Evolutionary conservation across 176 grass and related monocot species (phyloP), one percentile per base, ranked within the genome.

Genomic region (Triticum timopheevii): DNA sequence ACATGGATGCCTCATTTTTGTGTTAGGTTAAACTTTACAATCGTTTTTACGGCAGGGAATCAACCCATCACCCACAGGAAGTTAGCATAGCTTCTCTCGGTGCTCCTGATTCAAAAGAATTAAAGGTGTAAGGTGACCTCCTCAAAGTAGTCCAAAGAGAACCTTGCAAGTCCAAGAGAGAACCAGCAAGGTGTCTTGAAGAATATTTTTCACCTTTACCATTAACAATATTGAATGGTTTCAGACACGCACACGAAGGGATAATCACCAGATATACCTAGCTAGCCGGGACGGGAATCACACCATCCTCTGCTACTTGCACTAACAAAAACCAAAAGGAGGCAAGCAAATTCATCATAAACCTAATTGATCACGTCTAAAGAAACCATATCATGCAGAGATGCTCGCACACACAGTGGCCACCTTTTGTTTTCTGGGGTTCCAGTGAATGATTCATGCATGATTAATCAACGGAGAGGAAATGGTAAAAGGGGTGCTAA

Each of bases 251-350:
- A 45, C 38, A 54, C 50, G 50, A 61, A 67, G 77, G 81, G 89
- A 91, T 91, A 93, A 88, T 85, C 86, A 91, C 91, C 76, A 97
- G 92, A 94, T 94, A 94, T 94, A 89, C 92, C 90, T 84, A 93
- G 40, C 65, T 83, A 68, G 44, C 40, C 17, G 83, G 77, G 78
- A 91, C 13, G 83, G 77, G 81, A 89, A 94, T 88, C 85, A 80
- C 73, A 80, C 22, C 77, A 65, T 69, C 81, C 77, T 54, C 50
- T 54, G 38, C 81, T 42, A 88, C 50, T 88, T 82, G 83, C 72
- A 84, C 50, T 83, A 34, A 47, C 36, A 87, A 89, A 89, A 89
- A 27, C 67, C 83, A 87, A 85, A 93, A 82, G 33, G 20, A 59
- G 20, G 56, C 50, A 83, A 23, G n/a, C 10, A 19, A 86, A 79